Evolutionary conservation across 306 rosid genomes (phyloP).

Genomic region (Glycine latifolia): DNA sequence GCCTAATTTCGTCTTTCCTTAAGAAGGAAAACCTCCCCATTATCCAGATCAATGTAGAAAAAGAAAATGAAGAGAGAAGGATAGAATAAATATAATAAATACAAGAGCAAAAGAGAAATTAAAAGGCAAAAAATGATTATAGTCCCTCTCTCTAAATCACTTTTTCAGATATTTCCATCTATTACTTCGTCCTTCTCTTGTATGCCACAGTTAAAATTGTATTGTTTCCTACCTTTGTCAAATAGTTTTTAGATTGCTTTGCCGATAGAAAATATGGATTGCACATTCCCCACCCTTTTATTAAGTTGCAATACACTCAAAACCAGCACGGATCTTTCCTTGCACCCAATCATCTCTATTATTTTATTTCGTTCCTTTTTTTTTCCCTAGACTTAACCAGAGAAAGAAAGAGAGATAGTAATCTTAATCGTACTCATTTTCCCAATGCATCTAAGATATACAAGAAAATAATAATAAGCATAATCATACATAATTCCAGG

Average conservation of each 20-base stretch:
- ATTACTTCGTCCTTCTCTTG: conserved; percentile 33
- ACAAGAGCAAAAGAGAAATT: not conserved
- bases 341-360: conserved; percentile 58
- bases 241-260: conserved; percentile 66
- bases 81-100: not conserved
- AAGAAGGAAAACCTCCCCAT: not conserved
- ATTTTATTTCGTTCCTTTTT: not conserved
- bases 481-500: conserved; percentile 54
- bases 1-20: not conserved
- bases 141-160: not conserved
- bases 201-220: conserved; percentile 33
- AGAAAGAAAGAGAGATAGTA: conserved; percentile 26
- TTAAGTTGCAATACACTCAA: conserved; percentile 77
- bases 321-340: conserved; percentile 63
- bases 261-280: conserved; percentile 63
- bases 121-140: not conserved
- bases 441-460: conserved; percentile 42
- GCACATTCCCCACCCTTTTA: conserved; percentile 71
- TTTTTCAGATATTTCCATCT: conserved; percentile 20
- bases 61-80: too few species aligned
- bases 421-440: conserved; percentile 27
- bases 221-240: conserved; percentile 37
- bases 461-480: conserved; percentile 44
- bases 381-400: not conserved
- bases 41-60: too few species aligned